phyloP scores from a whole-genome alignment of 768 basidiomycete species.

The Tulasnella sp. region DNA sequence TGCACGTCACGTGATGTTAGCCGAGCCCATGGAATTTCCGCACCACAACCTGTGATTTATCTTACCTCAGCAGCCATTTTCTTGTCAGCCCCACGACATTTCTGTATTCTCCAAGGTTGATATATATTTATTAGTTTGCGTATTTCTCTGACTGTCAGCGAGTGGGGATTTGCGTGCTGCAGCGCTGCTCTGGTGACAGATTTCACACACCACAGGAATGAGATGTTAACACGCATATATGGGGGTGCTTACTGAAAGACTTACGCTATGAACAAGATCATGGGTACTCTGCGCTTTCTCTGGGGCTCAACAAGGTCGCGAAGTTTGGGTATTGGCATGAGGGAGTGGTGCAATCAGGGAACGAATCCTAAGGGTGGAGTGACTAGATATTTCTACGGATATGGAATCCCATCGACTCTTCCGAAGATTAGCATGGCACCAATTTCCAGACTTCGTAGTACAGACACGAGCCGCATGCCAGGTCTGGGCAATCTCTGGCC shows the following conservation, averaged over 20 bases:
- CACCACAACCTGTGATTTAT: background rate
- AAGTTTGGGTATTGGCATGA: no score
- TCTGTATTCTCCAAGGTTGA: background rate
- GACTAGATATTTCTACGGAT: no score
- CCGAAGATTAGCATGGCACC: no score
- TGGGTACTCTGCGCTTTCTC: no score
- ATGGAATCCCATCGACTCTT: no score
- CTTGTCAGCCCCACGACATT: background rate
- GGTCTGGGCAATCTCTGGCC: no score
- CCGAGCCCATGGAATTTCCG: background rate
- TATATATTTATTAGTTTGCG: background rate
- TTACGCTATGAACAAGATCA: background rate
- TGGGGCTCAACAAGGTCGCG: no score
- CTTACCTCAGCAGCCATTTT: background rate
- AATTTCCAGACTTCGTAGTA: no score
- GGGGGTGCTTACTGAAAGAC: background rate
- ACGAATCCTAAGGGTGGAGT: no score
- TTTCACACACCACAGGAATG: background rate
- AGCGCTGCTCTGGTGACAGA: background rate
- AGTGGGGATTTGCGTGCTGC: background rate
- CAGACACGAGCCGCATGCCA: no score
- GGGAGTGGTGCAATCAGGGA: no score
- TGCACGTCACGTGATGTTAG: background rate
- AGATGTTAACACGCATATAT: background rate
- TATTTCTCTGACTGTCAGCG: background rate